These are phyloP conservation scores for Curvularia verruculosa DNA, from an alignment of 2,329 filamentous ascomycete species.

Conservation along the genomic window DNA sequence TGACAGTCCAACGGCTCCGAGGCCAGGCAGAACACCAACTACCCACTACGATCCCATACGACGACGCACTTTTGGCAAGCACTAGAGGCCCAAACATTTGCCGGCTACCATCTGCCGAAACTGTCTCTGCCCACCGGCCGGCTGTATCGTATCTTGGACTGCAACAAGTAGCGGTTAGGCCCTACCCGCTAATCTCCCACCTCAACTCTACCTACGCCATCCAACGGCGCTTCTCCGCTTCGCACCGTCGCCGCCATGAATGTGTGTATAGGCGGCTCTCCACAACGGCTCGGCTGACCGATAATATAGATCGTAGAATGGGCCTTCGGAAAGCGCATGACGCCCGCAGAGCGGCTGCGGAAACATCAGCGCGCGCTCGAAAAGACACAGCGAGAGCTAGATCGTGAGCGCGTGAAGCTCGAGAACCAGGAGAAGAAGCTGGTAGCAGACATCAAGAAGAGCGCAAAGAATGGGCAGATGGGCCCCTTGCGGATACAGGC, in stretches of 20 bases:
- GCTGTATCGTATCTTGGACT: not conserved
- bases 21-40: conserved; percentile 13
- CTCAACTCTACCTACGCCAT: conserved; percentile 4
- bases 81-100: not conserved
- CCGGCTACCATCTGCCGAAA: not conserved
- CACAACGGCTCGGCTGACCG: not conserved
- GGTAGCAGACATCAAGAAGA: conserved; percentile 95
- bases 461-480: conserved; percentile 96
- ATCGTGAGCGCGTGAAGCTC: conserved; percentile 91
- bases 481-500: conserved; percentile 98
- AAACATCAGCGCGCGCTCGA: conserved; percentile 97
- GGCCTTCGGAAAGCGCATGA: conserved; percentile 99
- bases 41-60: conserved; percentile 2
- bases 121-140: not conserved
- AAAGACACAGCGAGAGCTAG: conserved; percentile 94
- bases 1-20: conserved; percentile 7
- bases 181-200: conserved; percentile 14
- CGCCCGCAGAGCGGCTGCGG: conserved; percentile 86
- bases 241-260: conserved; percentile 50
- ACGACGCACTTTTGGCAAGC: not conserved
- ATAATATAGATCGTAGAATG: conserved; percentile 77
- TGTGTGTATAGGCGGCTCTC: conserved; percentile 41
- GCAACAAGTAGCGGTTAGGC: conserved; percentile 3
- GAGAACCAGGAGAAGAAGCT: conserved; percentile 99
- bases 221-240: conserved; percentile 1